These are phyloP conservation scores for Daldinia sp. DNA, from an alignment of 2,329 filamentous ascomycete species.

Conservation along the genomic window DNA sequence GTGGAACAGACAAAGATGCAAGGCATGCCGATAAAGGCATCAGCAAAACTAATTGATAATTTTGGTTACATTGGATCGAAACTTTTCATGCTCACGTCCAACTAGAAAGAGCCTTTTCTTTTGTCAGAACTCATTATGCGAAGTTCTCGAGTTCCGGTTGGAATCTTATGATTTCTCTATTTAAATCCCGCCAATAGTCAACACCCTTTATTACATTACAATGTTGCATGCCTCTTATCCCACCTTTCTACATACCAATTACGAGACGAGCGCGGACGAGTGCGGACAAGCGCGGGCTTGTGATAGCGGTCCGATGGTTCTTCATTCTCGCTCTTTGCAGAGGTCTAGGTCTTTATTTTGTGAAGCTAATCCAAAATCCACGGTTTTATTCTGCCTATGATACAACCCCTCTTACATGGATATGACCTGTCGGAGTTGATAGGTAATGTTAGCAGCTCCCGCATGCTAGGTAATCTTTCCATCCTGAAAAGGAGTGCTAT, in stretches of 20 bases:
- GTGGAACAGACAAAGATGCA: constrained; percentile 10
- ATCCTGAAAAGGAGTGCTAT: constrained; percentile 9
- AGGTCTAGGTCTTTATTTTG: background rate
- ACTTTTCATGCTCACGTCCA: background rate
- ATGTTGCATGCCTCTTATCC: constrained; percentile 14
- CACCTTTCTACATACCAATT: background rate
- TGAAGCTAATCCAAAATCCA: background rate
- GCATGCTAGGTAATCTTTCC: background rate
- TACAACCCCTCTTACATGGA: background rate
- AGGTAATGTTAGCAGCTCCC: constrained; percentile 9
- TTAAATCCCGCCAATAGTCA: constrained; percentile 5
- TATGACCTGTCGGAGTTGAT: constrained; percentile 25
- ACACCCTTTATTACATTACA: background rate
- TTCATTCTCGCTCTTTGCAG: background rate
- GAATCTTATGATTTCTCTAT: background rate
- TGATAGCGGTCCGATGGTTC: constrained; percentile 11
- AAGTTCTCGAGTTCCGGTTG: background rate
- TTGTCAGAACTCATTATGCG: constrained; percentile 21
- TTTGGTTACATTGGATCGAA: constrained; percentile 2
- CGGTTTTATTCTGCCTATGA: background rate
- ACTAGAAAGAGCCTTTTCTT: constrained; percentile 1
- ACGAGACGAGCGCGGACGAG: background rate
- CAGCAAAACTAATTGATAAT: constrained; percentile 6
- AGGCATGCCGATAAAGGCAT: constrained; percentile 7
- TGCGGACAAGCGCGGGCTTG: too few species aligned